Percentiles rank a stretch among this genome's conserved stretches.
These are phyloP conservation scores for Taphrina wiesneri DNA, from an alignment of 1,139 yeast genomes.

Conservation along the genomic window DNA sequence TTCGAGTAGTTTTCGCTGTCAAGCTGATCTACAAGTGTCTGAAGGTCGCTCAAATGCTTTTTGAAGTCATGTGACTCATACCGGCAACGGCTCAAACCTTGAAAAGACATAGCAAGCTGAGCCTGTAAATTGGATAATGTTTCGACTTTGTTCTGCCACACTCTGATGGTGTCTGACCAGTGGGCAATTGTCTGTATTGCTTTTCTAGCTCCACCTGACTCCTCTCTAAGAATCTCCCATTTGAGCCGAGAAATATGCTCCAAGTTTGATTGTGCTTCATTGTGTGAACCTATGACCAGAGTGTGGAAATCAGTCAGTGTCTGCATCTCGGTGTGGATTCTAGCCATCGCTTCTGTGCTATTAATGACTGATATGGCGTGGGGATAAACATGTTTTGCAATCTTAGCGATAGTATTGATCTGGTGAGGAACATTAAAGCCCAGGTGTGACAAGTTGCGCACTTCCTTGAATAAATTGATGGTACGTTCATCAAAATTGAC, in stretches of 20 bases:
- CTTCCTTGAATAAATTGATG: constrained; percentile 55
- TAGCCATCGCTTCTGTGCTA: constrained; percentile 48
- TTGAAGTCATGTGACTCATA: constrained; percentile 41
- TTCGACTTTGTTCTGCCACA: constrained; percentile 48
- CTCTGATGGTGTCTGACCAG: constrained; percentile 50
- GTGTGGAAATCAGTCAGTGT: constrained; percentile 50
- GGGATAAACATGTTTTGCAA: constrained; percentile 57
- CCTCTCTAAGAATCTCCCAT: constrained; percentile 55
- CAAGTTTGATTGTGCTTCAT: constrained; percentile 46
- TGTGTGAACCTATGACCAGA: constrained; percentile 51
- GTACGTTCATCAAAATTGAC: constrained; percentile 57
- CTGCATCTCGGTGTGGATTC: constrained; percentile 42
- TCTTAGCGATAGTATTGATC: constrained; percentile 51
- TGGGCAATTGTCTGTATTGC: constrained; percentile 49
- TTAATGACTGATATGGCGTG: constrained; percentile 60
- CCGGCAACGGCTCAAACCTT: constrained; percentile 45
- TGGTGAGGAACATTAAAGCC: constrained; percentile 63
- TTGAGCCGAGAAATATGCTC: constrained; percentile 34
- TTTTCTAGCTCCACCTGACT: constrained; percentile 7
- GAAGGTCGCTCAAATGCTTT: constrained; percentile 44
- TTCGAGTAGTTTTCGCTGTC: constrained; percentile 51
- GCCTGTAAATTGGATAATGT: constrained; percentile 41
- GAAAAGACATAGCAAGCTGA: constrained; percentile 41
- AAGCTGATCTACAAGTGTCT: constrained; percentile 50
- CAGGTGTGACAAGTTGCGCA: constrained; percentile 55